Conservation (phyloP, 257 asterid genomes). For the Fraxinus anomala region DNA sequence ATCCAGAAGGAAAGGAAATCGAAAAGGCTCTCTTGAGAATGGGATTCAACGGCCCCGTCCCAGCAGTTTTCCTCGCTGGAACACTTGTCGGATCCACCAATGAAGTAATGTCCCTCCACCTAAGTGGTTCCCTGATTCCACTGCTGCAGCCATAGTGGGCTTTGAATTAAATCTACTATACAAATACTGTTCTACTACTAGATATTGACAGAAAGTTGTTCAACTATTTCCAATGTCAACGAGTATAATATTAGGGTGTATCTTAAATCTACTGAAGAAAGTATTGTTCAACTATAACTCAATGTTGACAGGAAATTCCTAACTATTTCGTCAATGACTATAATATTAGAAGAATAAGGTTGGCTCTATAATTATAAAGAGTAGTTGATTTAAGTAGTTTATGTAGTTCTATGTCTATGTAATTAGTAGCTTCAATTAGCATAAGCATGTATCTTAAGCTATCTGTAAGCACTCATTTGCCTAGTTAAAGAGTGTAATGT, state of each 20-base stretch:
- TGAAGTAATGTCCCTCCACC: constrained; percentile 83
- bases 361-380: background rate
- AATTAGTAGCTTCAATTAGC: background rate
- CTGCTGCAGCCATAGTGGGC: constrained; percentile 44
- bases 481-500: background rate
- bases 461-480: background rate
- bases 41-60: constrained; percentile 57
- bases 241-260: background rate
- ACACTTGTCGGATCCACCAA: constrained; percentile 70
- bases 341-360: background rate
- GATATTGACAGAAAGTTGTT: background rate
- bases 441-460: background rate
- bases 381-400: background rate
- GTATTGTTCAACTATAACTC: background rate
- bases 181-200: background rate
- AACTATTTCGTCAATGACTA: background rate
- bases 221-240: background rate
- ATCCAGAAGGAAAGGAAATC: constrained; percentile 60
- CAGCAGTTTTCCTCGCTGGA: constrained; percentile 64
- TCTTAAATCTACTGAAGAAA: background rate
- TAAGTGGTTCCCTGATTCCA: constrained; percentile 59
- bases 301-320: background rate
- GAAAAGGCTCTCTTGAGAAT: constrained; percentile 55
- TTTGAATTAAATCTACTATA: background rate
- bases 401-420: background rate